Conservation (phyloP, 305 asterid genomes). For the Solanum aculeatissimum region DNA sequence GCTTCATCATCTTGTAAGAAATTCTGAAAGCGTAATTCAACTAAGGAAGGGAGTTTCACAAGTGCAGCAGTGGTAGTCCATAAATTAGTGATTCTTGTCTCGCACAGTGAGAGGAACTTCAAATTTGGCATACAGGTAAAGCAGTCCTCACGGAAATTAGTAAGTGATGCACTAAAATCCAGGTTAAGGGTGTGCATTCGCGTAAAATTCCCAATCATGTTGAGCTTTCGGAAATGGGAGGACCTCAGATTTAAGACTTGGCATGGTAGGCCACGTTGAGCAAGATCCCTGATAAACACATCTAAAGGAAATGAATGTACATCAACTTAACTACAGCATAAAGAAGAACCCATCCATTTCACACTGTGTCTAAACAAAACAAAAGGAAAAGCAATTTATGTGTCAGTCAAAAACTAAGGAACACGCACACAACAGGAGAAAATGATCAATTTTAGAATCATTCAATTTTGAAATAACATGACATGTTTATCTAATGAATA, state of each 20-base stretch:
- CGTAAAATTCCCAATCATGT: constrained; percentile 59
- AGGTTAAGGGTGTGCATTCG: constrained; percentile 60
- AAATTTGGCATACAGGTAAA: constrained; percentile 78
- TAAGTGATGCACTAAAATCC: constrained; percentile 78
- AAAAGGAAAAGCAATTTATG: background rate
- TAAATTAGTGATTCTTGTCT: constrained; percentile 69
- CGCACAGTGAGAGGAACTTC: constrained; percentile 69
- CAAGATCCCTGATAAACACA: constrained; percentile 58
- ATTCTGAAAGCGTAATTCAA: constrained; percentile 72
- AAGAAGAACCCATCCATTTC: background rate
- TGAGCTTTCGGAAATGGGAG: constrained; percentile 78
- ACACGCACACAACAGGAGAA: background rate
- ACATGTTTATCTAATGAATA: background rate
- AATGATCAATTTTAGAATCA: background rate
- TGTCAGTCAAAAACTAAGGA: background rate
- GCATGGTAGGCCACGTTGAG: constrained; percentile 69
- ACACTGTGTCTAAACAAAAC: background rate
- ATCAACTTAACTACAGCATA: background rate
- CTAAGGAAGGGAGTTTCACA: constrained; percentile 59
- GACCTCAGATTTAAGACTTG: constrained; percentile 56
- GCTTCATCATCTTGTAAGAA: constrained; percentile 25
- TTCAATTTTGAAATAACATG: background rate
- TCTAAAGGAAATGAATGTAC: constrained; percentile 13
- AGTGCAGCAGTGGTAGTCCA: constrained; percentile 88
- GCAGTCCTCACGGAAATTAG: constrained; percentile 75